Conservation (phyloP, 345 rosid species). For the Melaleuca quinquenervia region DNA sequence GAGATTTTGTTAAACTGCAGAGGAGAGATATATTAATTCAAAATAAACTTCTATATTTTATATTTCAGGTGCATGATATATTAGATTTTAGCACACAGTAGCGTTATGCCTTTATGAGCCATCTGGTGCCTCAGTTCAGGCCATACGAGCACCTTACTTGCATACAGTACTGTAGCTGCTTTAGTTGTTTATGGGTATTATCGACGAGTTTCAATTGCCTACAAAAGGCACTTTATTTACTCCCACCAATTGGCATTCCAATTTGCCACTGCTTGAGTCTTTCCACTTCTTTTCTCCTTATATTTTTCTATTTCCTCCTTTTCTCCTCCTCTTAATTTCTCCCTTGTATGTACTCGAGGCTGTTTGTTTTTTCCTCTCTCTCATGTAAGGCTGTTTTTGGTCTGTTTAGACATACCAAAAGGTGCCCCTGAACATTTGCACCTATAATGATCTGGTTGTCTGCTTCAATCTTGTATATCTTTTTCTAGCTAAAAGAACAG, state of each 20-base stretch:
- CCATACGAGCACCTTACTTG: background rate
- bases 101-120: background rate
- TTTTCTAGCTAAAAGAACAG: background rate
- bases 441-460: background rate
- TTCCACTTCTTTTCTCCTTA: background rate
- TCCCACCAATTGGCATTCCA: too few species aligned
- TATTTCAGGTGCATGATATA: background rate
- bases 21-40: background rate
- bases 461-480: background rate
- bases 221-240: background rate
- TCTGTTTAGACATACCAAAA: background rate
- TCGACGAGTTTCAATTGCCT: background rate
- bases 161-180: background rate
- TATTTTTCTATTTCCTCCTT: background rate
- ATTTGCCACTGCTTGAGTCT: background rate
- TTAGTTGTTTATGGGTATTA: background rate
- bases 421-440: background rate
- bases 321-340: background rate
- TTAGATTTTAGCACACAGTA: background rate
- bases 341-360: background rate
- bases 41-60: background rate
- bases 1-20: background rate
- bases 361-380: background rate
- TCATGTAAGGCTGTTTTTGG: background rate
- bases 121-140: background rate